A percentile compares a stretch with the other conserved stretches of the same genome.
Evolutionary conservation across 768 basidiomycete genomes (phyloP).

Genomic region (Trametes sanguinea): DNA sequence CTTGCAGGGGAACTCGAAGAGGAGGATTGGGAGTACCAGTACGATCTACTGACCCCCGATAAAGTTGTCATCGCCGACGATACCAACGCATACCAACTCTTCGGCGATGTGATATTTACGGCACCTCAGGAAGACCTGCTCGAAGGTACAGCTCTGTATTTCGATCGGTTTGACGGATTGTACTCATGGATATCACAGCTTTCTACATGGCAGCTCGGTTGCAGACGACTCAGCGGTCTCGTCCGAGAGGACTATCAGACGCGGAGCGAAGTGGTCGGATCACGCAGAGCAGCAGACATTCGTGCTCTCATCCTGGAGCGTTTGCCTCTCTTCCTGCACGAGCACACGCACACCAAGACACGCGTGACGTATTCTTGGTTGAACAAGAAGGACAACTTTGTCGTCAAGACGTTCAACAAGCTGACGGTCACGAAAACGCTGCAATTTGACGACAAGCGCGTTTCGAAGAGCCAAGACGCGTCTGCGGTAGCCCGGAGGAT

Average conservation of each 20-base stretch:
- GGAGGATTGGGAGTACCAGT: constrained; percentile 71
- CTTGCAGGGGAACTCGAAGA: constrained; percentile 52
- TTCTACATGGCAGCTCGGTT: constrained; percentile 82
- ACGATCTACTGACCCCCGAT: constrained; percentile 68
- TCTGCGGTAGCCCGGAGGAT: constrained; percentile 68
- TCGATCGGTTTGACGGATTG: not conserved
- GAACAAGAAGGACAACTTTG: constrained; percentile 60
- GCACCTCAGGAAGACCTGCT: constrained; percentile 90
- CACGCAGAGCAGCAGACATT: constrained; percentile 51
- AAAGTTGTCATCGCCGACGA: constrained; percentile 88
- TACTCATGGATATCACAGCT: constrained; percentile 37
- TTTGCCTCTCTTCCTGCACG: constrained; percentile 88
- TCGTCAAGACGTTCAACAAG: constrained; percentile 68
- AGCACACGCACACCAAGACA: constrained; percentile 71
- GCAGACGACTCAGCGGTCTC: constrained; percentile 66
- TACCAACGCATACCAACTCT: constrained; percentile 74
- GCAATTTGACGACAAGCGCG: constrained; percentile 48
- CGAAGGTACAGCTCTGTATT: constrained; percentile 56
- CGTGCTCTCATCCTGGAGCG: constrained; percentile 75
- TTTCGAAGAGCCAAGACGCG: constrained; percentile 61
- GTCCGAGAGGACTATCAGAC: constrained; percentile 79
- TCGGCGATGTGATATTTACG: constrained; percentile 72
- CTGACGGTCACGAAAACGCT: constrained; percentile 64
- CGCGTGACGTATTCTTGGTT: constrained; percentile 69
- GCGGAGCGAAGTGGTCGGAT: constrained; percentile 49